Evolutionary conservation across 116 monocot genomes (phyloP).

Genomic region (Trichopus zeylanicus): DNA sequence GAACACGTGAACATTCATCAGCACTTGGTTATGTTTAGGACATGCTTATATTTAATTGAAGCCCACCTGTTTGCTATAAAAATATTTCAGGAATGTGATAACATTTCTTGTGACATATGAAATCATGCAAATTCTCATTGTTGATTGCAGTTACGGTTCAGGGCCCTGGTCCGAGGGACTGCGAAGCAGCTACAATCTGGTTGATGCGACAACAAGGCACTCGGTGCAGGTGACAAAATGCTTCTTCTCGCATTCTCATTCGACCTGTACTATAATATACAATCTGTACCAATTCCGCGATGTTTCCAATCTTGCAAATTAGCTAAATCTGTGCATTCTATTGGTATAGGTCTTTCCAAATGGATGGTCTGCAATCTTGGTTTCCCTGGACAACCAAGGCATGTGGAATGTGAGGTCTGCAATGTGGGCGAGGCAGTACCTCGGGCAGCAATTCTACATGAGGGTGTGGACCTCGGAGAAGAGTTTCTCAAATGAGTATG

Average conservation of each 20-base stretch:
- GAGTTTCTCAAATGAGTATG: constrained; percentile 77
- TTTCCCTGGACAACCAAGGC: constrained; percentile 81
- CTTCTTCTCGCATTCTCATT: background rate
- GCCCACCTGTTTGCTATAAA: too few relatives aligned
- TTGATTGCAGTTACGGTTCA: constrained; percentile 46
- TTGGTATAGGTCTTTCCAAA: constrained; percentile 64
- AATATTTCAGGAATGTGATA: too few relatives aligned
- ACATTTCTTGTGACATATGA: too few relatives aligned
- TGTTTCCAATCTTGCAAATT: too few relatives aligned
- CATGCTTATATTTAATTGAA: too few relatives aligned
- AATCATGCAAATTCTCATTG: too few relatives aligned
- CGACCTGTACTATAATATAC: background rate
- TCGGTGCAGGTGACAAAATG: constrained; percentile 62
- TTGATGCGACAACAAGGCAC: constrained; percentile 65
- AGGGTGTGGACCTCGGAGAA: constrained; percentile 71
- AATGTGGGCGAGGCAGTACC: constrained; percentile 84
- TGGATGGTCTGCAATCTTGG: constrained; percentile 77
- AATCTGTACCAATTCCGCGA: too few relatives aligned
- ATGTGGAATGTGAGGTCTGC: constrained; percentile 96
- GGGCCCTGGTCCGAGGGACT: constrained; percentile 39
- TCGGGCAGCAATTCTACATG: constrained; percentile 87
- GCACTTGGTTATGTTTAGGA: too few relatives aligned
- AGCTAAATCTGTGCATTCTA: too few relatives aligned
- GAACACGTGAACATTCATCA: too few relatives aligned
- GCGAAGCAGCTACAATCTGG: constrained; percentile 51